Base-by-base conservation (phyloP, 768 basidiomycete species). In the Hygrophoropsis aurantiaca region DNA sequence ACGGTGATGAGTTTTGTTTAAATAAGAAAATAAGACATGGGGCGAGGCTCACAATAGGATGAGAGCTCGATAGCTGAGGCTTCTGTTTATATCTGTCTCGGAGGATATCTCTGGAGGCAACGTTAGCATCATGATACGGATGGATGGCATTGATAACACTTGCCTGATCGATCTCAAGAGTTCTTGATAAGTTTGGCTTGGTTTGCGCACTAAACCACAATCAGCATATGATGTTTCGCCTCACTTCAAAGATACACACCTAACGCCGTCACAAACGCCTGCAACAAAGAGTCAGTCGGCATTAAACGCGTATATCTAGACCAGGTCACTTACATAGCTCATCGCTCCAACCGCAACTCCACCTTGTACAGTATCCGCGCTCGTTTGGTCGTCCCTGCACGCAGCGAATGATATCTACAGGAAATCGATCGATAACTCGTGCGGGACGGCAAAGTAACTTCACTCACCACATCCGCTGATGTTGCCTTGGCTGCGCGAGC, bases 291-390 rank as follows among this genome's bases (percentile, higher is more conserved):
- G n/a, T n/a, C n/a, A n/a, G 25, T 52, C 18, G 45, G 38, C 43
- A 30, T 40, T 23, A 42, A n/a, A 34, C 23, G 4, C 18, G 44
- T 38, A 11, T 25, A 15, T 30, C 13, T 13, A 27, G 15, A n/a
- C 43, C 46, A 24, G 18, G 15, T n/a, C 6, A 68, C 85, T 40
- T 58, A 87, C 87, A 65, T 85, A 75, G 62, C 85, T 87, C 84
- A 90, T 90, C 3, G 87, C 88, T 2, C 88, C 88, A 6, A 85
- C 82, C 0, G 87, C 83, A 4, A 78, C 69, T 18, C 84, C 84
- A 19, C 72, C 74, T 21, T 77, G 70, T 42, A 79, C 78, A 1
- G 85, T 85, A 58, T 89, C 87, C 0, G 84, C 82, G 58, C 86
- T 89, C 0, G 79, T 87, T 62, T 87, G 79, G 26, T 74, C 74